A percentile compares a stretch with the other conserved stretches of the same genome.
These are phyloP conservation scores for Alternaria metachromatica DNA, from an alignment of 2,329 filamentous ascomycete species.

Conservation along the genomic window DNA sequence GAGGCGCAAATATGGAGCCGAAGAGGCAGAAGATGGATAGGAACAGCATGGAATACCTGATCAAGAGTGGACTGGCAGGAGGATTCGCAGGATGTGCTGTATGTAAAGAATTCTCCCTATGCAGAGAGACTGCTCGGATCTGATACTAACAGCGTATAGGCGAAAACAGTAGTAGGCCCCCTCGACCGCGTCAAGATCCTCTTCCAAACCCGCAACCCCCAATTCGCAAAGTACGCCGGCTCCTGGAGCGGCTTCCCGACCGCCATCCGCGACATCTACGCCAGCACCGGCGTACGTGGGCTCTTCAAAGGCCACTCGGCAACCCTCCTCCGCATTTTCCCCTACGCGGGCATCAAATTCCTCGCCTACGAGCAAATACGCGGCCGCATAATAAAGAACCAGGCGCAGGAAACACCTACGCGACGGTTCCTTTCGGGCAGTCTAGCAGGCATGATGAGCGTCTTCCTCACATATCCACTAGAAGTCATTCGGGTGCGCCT, in stretches of 20 bases:
- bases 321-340: conserved; percentile 91
- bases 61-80: conserved; percentile 84
- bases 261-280: conserved; percentile 85
- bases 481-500: conserved; percentile 92
- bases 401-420: conserved; percentile 77
- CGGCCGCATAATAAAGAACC: conserved; percentile 73
- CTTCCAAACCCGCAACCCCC: conserved; percentile 93
- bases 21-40: conserved; percentile 61
- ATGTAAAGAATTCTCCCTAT: conserved; percentile 45
- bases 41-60: conserved; percentile 81
- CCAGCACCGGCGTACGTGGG: conserved; percentile 73
- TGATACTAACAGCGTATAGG: conserved; percentile 59
- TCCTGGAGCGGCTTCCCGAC: conserved; percentile 84
- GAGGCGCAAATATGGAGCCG: background rate
- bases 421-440: conserved; percentile 78
- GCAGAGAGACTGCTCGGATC: background rate
- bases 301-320: conserved; percentile 94
- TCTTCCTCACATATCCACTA: conserved; percentile 95
- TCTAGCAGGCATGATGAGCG: conserved; percentile 82
- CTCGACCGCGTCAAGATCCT: conserved; percentile 98
- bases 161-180: conserved; percentile 92
- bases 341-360: conserved; percentile 97
- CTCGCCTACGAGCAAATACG: conserved; percentile 97
- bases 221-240: conserved; percentile 90
- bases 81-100: conserved; percentile 92